Percentiles rank a stretch among this genome's conserved stretches.
Evolutionary conservation across 441 rosid genomes (phyloP).

Genomic region (Hura crepitans): DNA sequence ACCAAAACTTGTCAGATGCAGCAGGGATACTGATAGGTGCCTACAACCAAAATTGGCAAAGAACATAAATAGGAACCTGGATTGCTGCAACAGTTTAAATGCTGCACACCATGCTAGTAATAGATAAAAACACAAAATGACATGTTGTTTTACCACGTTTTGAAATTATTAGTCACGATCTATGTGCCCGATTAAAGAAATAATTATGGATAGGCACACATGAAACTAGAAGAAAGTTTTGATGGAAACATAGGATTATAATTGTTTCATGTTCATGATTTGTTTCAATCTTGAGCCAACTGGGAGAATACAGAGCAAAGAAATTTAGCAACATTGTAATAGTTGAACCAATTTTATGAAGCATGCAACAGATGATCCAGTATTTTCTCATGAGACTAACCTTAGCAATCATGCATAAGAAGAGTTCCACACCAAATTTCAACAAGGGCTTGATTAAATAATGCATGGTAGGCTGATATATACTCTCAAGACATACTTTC

Average conservation of each 20-base stretch:
- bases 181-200: constrained; percentile 11
- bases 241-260: background rate
- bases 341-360: background rate
- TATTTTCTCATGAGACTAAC: background rate
- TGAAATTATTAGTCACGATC: background rate
- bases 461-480: background rate
- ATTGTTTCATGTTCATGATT: background rate
- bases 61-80: constrained; percentile 14
- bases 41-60: constrained; percentile 40
- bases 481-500: background rate
- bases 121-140: background rate
- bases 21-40: constrained; percentile 73
- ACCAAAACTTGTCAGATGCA: constrained; percentile 85
- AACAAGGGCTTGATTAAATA: background rate
- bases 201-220: background rate
- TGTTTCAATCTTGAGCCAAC: background rate
- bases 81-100: background rate
- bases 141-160: background rate
- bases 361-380: background rate
- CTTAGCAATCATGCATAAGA: background rate
- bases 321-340: background rate
- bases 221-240: constrained; percentile 3
- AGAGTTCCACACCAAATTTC: too few species aligned
- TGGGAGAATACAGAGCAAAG: background rate
- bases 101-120: background rate